Evolutionary conservation across 2,329 filamentous ascomycete genomes (phyloP), one percentile per base, ranked within the genome.

Genomic region (Fusarium sp.): DNA sequence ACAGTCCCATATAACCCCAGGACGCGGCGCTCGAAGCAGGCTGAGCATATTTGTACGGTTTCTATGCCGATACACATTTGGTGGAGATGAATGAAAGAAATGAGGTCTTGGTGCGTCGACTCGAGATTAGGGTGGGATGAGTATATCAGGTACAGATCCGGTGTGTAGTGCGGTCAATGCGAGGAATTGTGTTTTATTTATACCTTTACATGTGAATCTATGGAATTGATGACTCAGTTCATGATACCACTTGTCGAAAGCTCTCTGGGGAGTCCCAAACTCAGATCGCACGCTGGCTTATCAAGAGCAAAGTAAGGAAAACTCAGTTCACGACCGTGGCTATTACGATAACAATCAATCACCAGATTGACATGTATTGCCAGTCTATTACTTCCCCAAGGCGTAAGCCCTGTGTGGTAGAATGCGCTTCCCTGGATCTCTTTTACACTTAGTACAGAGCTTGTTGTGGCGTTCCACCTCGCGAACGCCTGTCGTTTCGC

Each of bases 21-120:
- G 18, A 7, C 6, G 0, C 34, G 18, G 3, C 34, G 6, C 34
- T 38, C 10, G 0, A n/a, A 1, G 9, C 5, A 38, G 5, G 34
- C 10, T 11, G 34, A 38, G 9, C 34, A 38, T 38, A n/a, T 38
- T 7, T 12, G 34, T 1, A 7, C 6, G 18, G n/a, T n/a, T 2
- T 38, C 18, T 38, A 38, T 11, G 34, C 7, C 10, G 5, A 38
- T 38, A 10, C 34, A n/a, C 34, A 38, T 34, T 10, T 34, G 32
- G 32, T 34, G 32, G 5, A 5, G 32, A 18, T 18, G 9, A n/a
- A n/a, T n/a, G n/a, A n/a, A n/a, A n/a, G n/a, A n/a, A n/a, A n/a
- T n/a, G n/a, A n/a, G n/a, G n/a, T n/a, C n/a, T n/a, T n/a, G n/a
- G n/a, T n/a, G n/a, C n/a, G n/a, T n/a, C n/a, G n/a, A n/a, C n/a